These are phyloP conservation scores for Nicotiana benthamiana DNA, from an alignment of 257 asterid species.

Conservation along the genomic window DNA sequence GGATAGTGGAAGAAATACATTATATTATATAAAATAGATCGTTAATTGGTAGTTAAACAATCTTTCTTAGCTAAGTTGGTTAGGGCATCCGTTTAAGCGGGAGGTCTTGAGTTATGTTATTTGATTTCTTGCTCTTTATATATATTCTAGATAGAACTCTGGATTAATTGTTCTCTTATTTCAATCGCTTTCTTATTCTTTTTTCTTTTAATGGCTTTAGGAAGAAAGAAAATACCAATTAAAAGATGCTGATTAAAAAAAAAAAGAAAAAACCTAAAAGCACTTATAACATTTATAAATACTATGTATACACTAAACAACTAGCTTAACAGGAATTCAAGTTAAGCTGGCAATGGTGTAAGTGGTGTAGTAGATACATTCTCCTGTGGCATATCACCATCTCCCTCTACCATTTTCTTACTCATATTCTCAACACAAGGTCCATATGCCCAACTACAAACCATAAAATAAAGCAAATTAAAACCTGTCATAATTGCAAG, in stretches of 20 bases:
- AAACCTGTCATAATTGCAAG: slow-evolving; percentile 33
- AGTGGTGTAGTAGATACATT: slow-evolving; percentile 6
- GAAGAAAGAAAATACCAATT: neutral
- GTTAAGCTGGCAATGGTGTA: slow-evolving; percentile 9
- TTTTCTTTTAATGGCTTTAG: neutral
- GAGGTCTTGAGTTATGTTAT: slow-evolving; percentile 28
- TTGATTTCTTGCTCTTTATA: too few species aligned
- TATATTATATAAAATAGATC: too few species aligned
- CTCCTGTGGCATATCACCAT: slow-evolving; percentile 13
- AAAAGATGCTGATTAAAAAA: neutral
- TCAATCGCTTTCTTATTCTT: neutral
- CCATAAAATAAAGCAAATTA: slow-evolving; percentile 34
- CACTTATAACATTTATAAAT: neutral
- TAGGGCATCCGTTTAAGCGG: slow-evolving; percentile 44
- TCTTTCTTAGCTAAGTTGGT: slow-evolving; percentile 19
- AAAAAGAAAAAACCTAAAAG: neutral
- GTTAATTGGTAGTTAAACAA: too few species aligned
- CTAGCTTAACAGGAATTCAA: neutral
- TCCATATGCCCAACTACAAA: slow-evolving; percentile 55
- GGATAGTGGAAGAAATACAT: neutral
- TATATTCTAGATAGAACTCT: too few species aligned
- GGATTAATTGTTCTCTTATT: too few species aligned
- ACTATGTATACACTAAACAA: neutral
- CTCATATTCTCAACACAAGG: slow-evolving; percentile 25
- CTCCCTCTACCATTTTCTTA: slow-evolving; percentile 10